Percentiles rank a stretch among this genome's conserved stretches.
These are phyloP conservation scores for Paramecium bursaria DNA, from an alignment of 73 alveolate species.

Conservation along the genomic window DNA sequence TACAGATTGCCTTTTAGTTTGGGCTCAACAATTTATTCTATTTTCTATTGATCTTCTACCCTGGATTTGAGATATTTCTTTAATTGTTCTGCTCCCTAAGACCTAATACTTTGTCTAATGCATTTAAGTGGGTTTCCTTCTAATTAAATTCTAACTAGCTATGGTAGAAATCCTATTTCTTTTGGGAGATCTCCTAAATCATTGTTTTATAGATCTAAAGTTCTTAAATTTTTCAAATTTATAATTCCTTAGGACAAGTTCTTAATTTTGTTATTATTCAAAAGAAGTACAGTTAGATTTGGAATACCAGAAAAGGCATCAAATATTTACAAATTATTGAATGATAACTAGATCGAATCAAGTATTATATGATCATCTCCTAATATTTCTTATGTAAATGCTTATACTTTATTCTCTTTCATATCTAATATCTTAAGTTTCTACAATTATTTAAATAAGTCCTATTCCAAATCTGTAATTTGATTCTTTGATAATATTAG, in stretches of 20 bases:
- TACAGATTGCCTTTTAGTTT: slow-evolving; percentile 4
- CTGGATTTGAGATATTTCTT: slow-evolving; percentile 91
- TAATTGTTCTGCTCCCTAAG: slow-evolving; percentile 91
- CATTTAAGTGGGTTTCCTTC: slow-evolving; percentile 98
- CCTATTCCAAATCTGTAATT: slow-evolving; percentile 44
- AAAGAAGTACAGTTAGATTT: slow-evolving; percentile 41
- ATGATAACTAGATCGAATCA: slow-evolving; percentile 47
- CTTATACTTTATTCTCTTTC: slow-evolving; percentile 50
- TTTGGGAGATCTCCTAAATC: slow-evolving; percentile 92
- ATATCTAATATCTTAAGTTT: slow-evolving; percentile 30
- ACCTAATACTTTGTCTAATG: slow-evolving; percentile 89
- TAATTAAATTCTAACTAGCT: slow-evolving; percentile 87
- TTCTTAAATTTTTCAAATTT: slow-evolving; percentile 73
- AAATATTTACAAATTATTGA: slow-evolving; percentile 44
- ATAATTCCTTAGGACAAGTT: slow-evolving; percentile 38
- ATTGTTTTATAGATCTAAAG: slow-evolving; percentile 94
- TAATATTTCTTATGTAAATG: slow-evolving; percentile 31
- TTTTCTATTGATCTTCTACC: slow-evolving; percentile 67
- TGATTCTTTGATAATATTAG: slow-evolving; percentile 58
- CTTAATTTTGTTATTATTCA: slow-evolving; percentile 62
- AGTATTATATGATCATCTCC: slow-evolving; percentile 40
- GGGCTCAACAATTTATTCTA: slow-evolving; percentile 62
- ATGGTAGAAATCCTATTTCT: slow-evolving; percentile 84
- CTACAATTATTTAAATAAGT: slow-evolving; percentile 9
- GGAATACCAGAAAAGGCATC: slow-evolving; percentile 37